Evolutionary conservation across 78 protist species (phyloP).

Genomic region (Chrysochromulina tobinii): DNA sequence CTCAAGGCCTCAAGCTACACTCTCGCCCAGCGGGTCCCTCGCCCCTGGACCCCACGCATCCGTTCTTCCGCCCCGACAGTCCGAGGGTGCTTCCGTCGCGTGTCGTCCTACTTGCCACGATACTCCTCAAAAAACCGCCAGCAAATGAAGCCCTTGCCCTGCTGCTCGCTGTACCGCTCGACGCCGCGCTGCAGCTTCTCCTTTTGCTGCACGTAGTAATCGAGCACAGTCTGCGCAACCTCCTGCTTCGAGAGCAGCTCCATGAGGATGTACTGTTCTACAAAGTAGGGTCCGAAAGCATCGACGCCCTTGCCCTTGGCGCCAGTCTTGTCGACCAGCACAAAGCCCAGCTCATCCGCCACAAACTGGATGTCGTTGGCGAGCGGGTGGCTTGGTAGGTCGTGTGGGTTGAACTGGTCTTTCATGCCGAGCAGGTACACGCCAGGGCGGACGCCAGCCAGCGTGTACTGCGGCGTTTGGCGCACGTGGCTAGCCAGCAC

Average conservation of each 20-base stretch:
- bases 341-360: not conserved
- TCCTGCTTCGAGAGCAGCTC: constrained; percentile 24
- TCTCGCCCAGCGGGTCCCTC: too few species aligned
- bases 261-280: constrained; percentile 2
- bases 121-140: not conserved
- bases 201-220: not conserved
- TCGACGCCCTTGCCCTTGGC: not conserved
- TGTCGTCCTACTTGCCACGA: too few species aligned
- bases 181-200: not conserved
- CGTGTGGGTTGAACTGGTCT: constrained; percentile 19
- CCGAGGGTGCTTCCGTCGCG: too few species aligned
- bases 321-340: not conserved
- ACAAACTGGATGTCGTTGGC: not conserved
- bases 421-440: constrained; percentile 19
- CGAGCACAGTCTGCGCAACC: constrained; percentile 11
- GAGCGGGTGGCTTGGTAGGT: not conserved
- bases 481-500: not conserved
- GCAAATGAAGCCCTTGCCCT: constrained; percentile 29
- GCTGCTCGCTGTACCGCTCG: constrained; percentile 9
- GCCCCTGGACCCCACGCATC: too few species aligned
- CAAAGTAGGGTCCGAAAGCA: not conserved
- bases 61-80: too few species aligned
- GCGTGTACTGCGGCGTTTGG: constrained; percentile 1
- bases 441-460: not conserved
- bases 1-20: too few species aligned